phyloP scores from a whole-genome alignment of 169 alveolate genomes.

The Miamiensis avidus region DNA sequence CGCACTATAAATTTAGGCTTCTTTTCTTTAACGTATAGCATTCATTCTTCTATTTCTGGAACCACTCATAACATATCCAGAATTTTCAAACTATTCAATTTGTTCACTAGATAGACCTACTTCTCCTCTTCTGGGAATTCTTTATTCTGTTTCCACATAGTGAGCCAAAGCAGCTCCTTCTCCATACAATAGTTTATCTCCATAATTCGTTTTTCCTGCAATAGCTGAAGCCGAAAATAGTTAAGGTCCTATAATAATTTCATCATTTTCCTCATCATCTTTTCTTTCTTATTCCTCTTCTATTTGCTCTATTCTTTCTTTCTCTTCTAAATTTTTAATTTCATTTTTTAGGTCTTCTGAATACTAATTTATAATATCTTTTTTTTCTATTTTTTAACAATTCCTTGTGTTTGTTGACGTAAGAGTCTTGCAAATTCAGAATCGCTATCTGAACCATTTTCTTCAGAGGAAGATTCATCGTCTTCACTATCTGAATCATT shows the following conservation, averaged over 20 bases:
- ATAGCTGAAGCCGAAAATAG: background rate
- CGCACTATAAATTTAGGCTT: conserved; percentile 80
- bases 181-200: conserved; percentile 63
- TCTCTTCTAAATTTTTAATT: no score
- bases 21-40: conserved; percentile 90
- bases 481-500: background rate
- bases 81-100: conserved; percentile 85
- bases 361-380: background rate
- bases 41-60: conserved; percentile 86
- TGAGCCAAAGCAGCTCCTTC: conserved; percentile 89
- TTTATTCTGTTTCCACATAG: conserved; percentile 85
- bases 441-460: conserved; percentile 39
- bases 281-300: conserved; percentile 21
- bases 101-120: conserved; percentile 93
- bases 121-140: conserved; percentile 93
- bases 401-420: conserved; percentile 21
- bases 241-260: conserved; percentile 5
- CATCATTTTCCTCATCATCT: background rate
- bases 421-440: conserved; percentile 32
- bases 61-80: conserved; percentile 95
- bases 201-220: conserved; percentile 38
- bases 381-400: conserved; percentile 30
- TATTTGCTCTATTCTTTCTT: conserved; percentile 22
- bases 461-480: background rate
- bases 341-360: conserved; percentile 14